Evolutionary conservation across 177 flowering plant species (phyloP), one percentile per base, ranked within the genome.

Genomic region (Telopea speciosissima): DNA sequence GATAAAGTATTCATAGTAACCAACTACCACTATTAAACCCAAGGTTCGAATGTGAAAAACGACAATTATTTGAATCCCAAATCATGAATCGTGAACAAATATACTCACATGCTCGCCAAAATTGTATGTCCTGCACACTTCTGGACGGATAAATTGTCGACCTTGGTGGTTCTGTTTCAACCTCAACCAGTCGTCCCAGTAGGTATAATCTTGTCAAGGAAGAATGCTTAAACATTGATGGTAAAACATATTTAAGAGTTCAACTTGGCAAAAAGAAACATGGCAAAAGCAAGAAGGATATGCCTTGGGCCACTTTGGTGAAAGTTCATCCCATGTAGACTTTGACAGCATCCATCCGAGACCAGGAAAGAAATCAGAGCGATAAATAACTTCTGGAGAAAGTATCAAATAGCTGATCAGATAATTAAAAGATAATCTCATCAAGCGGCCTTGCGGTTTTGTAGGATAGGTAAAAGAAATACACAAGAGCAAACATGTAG

Each of bases 171-270:
- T 90, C 74, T 90, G 95, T 78, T 96, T 84, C 74, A 96, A 80
- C 68, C 99, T 87, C 85, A 96, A 80, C 99, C 99, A 96, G 77
- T 96, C 99, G 83, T 96, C 99, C 99, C 99, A 96, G 80, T 96
- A 93, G 86, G 99, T 96, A 75, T 74, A 75, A 25, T 70, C 76
- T 87, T 73, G 93, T 91, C 81, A 89, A 91, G 83, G 90, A 85
- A 80, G 79, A 79, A 23, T 24, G 21, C 21, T 68, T 12, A 10
- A 54, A 67, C n/a, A 75, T 23, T 44, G 40, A 28, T 67, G 36
- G 28, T 22, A 67, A 56, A 19, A 40, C 36, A 9, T 26, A 62
- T 22, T 36, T 13, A 64, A 0, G 59, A 75, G n/a, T 69, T 14
- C 62, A 25, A 71, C 60, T 61, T 60, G 19, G 3, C 17, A 33